Percentiles rank a stretch among this genome's conserved stretches.
These are phyloP conservation scores for Globisporangium iwayamae DNA, from an alignment of 352 stramenopile species.

Conservation along the genomic window DNA sequence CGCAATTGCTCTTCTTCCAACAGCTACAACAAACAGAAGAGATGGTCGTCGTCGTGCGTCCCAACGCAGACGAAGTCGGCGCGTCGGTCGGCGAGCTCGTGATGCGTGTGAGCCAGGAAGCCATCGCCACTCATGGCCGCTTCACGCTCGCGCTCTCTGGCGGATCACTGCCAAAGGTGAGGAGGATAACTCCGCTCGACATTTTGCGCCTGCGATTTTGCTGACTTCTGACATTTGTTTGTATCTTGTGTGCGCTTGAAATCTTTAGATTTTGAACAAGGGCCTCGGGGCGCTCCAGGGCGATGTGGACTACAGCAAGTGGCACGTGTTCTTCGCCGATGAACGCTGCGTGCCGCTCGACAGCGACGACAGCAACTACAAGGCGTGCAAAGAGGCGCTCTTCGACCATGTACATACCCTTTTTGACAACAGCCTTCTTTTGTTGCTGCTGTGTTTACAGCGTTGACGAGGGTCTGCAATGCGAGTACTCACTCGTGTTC, in stretches of 20 bases:
- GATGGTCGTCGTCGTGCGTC: constrained; percentile 58
- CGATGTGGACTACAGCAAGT: constrained; percentile 92
- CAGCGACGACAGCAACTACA: constrained; percentile 95
- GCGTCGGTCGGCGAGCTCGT: constrained; percentile 58
- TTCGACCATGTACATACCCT: constrained; percentile 70
- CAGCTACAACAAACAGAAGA: not conserved
- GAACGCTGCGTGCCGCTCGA: constrained; percentile 94
- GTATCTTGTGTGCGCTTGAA: not conserved
- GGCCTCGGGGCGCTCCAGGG: constrained; percentile 68
- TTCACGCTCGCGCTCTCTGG: constrained; percentile 88
- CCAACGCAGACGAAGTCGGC: constrained; percentile 58
- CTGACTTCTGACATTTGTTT: not conserved
- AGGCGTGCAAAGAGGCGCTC: constrained; percentile 88
- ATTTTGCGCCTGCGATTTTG: not conserved
- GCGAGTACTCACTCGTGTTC: not conserved
- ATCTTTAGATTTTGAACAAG: constrained; percentile 73
- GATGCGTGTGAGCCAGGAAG: constrained; percentile 55
- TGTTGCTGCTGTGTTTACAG: not conserved
- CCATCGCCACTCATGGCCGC: constrained; percentile 49
- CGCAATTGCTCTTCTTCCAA: constrained; percentile 2
- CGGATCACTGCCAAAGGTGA: constrained; percentile 79
- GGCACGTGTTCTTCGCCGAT: constrained; percentile 98
- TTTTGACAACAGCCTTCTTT: not conserved
- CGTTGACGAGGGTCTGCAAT: not conserved
- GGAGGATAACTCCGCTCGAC: not conserved